phyloP scores from a whole-genome alignment of 768 basidiomycete genomes.

The Podaxis mareebaensis region DNA sequence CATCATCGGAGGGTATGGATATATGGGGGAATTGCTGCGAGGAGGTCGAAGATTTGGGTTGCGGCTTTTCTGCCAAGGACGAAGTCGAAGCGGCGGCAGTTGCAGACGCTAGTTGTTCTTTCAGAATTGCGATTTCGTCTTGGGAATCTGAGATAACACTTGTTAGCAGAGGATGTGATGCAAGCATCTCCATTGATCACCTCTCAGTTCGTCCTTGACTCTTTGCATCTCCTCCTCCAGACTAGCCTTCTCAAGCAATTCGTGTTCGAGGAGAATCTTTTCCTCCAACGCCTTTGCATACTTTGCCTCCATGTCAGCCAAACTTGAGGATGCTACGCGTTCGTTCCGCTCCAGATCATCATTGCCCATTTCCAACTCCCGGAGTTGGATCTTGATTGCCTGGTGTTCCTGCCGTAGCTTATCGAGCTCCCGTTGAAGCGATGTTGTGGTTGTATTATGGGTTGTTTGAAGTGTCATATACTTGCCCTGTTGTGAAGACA shows the following conservation, averaged over 20 bases:
- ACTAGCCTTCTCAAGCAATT: constrained; percentile 86
- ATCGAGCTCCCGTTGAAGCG: constrained; percentile 91
- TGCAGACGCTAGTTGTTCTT: constrained; percentile 58
- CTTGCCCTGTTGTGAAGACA: constrained; percentile 52
- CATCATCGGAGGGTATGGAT: constrained; percentile 46
- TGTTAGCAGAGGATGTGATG: constrained; percentile 18
- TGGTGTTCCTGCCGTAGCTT: constrained; percentile 75
- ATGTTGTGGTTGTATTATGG: constrained; percentile 87
- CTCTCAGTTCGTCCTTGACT: constrained; percentile 89
- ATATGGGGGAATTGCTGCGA: constrained; percentile 29
- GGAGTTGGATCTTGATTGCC: constrained; percentile 67
- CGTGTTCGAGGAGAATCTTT: constrained; percentile 96
- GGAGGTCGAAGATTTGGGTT: constrained; percentile 29
- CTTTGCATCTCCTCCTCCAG: constrained; percentile 91
- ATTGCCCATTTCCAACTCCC: constrained; percentile 95
- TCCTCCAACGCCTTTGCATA: constrained; percentile 93
- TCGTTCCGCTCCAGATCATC: constrained; percentile 97
- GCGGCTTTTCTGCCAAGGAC: constrained; percentile 15
- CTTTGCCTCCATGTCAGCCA: constrained; percentile 84
- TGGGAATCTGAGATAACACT: constrained; percentile 62
- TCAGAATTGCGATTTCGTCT: constrained; percentile 80
- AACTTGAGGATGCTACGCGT: constrained; percentile 78
- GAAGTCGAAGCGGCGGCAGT: constrained; percentile 17
- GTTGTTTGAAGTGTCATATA: constrained; percentile 87
- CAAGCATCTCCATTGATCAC: constrained; percentile 41